phyloP scores from a whole-genome alignment of 2,329 filamentous ascomycete genomes.

The Metarhizium brunneum region DNA sequence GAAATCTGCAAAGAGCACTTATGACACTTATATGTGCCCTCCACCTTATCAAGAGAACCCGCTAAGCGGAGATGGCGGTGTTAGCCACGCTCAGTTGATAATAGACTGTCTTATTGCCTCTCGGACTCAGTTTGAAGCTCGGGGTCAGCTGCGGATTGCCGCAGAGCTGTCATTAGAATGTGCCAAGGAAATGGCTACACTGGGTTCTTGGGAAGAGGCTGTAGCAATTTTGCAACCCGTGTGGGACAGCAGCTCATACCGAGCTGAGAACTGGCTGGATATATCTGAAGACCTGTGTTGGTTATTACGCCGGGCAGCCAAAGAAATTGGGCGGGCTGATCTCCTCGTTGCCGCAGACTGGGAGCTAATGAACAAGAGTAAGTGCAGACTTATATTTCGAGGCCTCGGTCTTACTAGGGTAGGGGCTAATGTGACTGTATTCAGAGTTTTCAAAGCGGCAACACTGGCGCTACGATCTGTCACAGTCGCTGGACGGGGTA shows the following conservation, averaged over 20 bases:
- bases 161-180: slow-evolving; percentile 50
- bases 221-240: slow-evolving; percentile 44
- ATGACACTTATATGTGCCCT: slow-evolving; percentile 59
- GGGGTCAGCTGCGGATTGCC: slow-evolving; percentile 41
- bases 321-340: slow-evolving; percentile 39
- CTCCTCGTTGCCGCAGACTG: slow-evolving; percentile 54
- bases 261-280: slow-evolving; percentile 50
- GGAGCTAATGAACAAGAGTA: slow-evolving; percentile 53
- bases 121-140: slow-evolving; percentile 42
- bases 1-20: slow-evolving; percentile 39
- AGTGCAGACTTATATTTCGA: slow-evolving; percentile 16
- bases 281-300: slow-evolving; percentile 52
- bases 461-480: slow-evolving; percentile 54
- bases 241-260: slow-evolving; percentile 48
- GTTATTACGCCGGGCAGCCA: slow-evolving; percentile 49
- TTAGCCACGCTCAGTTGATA: slow-evolving; percentile 48
- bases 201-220: slow-evolving; percentile 43
- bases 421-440: slow-evolving; percentile 3
- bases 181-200: slow-evolving; percentile 43
- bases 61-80: slow-evolving; percentile 32
- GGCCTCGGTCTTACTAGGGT: neutral
- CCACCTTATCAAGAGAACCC: slow-evolving; percentile 53
- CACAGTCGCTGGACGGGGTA: slow-evolving; percentile 44
- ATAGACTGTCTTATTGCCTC: slow-evolving; percentile 42
- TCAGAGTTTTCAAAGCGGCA: slow-evolving; percentile 44